phyloP scores from a whole-genome alignment of 441 rosid genomes.

The Corymbia calophylla region DNA sequence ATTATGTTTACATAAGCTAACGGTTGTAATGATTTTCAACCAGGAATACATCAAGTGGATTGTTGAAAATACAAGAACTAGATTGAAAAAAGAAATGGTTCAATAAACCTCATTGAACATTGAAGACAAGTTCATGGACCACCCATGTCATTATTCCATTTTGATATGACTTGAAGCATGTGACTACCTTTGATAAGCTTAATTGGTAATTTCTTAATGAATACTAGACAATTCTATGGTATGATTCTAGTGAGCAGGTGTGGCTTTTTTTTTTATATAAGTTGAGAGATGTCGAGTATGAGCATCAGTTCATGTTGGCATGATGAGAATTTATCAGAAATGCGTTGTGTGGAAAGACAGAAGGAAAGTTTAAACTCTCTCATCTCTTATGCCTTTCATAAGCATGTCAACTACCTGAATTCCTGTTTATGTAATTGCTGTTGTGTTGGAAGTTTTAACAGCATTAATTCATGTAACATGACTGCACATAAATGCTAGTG shows the following conservation, averaged over 20 bases:
- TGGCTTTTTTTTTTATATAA: background rate
- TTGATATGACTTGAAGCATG: background rate
- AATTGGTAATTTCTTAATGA: background rate
- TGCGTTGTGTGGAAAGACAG: background rate
- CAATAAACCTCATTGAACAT: background rate
- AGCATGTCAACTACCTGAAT: background rate
- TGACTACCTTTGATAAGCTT: background rate
- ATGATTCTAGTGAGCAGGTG: background rate
- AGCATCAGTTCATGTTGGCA: background rate
- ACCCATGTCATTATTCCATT: background rate
- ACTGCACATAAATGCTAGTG: background rate
- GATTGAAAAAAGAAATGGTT: background rate
- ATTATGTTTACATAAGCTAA: background rate
- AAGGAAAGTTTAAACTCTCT: background rate
- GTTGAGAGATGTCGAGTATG: background rate
- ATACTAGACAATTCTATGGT: background rate
- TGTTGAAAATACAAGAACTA: background rate
- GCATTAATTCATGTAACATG: background rate
- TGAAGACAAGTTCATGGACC: background rate
- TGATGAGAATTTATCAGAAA: background rate
- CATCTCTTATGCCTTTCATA: background rate
- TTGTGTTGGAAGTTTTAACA: background rate
- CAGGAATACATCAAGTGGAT: background rate
- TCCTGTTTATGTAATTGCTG: background rate
- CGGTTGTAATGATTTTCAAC: background rate